Evolutionary conservation across 2,329 filamentous ascomycete species (phyloP).

Genomic region (Ophiosphaerella narmari): DNA sequence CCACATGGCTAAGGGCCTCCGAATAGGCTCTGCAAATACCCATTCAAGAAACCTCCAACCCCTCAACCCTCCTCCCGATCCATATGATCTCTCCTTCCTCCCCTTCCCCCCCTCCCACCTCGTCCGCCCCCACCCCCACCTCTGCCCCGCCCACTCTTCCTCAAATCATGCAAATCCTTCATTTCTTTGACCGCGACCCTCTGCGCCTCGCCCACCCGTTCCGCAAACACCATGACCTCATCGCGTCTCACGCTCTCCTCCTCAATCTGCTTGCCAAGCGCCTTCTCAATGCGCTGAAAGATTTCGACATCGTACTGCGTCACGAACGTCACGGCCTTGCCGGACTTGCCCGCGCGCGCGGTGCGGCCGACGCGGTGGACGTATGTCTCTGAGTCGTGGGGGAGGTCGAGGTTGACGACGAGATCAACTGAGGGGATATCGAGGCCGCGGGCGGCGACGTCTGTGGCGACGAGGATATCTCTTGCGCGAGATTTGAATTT

Average conservation of each 20-base stretch:
- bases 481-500: constrained; percentile 85
- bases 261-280: constrained; percentile 75
- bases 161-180: constrained; percentile 76
- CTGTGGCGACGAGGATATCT: constrained; percentile 88
- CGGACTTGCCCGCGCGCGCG: constrained; percentile 82
- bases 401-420: constrained; percentile 84
- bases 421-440: constrained; percentile 92
- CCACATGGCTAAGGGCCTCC: too few relatives aligned
- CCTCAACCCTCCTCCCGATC: constrained; percentile 72
- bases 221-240: constrained; percentile 81
- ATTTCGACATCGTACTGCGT: constrained; percentile 88
- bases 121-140: constrained; percentile 51
- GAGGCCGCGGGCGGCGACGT: constrained; percentile 89
- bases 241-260: constrained; percentile 75
- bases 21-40: too few relatives aligned
- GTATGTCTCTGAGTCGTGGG: constrained; percentile 85
- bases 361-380: constrained; percentile 89
- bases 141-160: constrained; percentile 59
- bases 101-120: constrained; percentile 14
- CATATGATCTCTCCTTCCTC: constrained; percentile 66
- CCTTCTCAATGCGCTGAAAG: constrained; percentile 79
- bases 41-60: neutral
- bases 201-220: constrained; percentile 82
- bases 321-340: constrained; percentile 78
- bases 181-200: constrained; percentile 78